A percentile compares a stretch with the other conserved stretches of the same genome.
Conservation (phyloP, 345 rosid genomes). For the Trapa bicornis region DNA sequence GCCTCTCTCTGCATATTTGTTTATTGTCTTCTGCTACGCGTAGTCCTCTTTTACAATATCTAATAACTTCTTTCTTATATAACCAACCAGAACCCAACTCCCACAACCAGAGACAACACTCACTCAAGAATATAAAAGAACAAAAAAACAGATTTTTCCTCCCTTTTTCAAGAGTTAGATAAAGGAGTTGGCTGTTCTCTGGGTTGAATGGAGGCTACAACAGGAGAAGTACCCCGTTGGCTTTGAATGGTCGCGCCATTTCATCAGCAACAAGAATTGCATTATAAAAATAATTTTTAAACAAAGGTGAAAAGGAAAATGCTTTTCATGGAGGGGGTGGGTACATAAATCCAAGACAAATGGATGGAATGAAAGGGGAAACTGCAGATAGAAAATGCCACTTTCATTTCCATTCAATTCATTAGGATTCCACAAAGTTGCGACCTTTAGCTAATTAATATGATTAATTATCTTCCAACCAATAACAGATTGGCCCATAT, state of each 20-base stretch:
- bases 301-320: neutral
- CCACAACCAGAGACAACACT: neutral
- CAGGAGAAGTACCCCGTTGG: constrained; percentile 1
- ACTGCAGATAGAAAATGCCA: neutral
- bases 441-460: too few species aligned
- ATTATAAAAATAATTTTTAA: constrained; percentile 6
- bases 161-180: neutral
- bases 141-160: neutral
- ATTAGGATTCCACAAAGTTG: constrained; percentile 3
- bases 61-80: constrained; percentile 17
- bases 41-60: too few species aligned
- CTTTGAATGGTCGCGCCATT: constrained; percentile 13
- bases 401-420: neutral
- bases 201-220: neutral
- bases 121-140: too few species aligned
- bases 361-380: neutral
- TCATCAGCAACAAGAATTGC: constrained; percentile 7
- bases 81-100: constrained; percentile 23
- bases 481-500: too few species aligned
- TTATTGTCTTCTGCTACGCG: constrained; percentile 12
- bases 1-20: constrained; percentile 36
- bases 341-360: neutral
- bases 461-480: too few species aligned
- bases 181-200: neutral
- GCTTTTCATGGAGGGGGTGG: neutral